Conservation (phyloP, 139 green algal genomes). For the Trebouxia sp. region DNA sequence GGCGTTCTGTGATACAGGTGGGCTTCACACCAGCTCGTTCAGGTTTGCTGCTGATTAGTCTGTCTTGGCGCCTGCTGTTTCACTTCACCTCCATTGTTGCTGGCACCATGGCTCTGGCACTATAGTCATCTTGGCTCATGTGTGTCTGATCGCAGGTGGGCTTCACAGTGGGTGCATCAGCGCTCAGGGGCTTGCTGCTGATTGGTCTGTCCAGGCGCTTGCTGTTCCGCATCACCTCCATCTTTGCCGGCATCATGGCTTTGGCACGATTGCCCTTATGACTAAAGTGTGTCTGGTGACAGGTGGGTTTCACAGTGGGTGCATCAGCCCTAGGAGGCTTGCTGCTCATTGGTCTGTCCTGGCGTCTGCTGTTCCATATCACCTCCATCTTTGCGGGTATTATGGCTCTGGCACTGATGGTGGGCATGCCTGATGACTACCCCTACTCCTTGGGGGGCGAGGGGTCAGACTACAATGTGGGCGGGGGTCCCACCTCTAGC, state of each 20-base stretch:
- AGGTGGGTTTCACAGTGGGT: constrained; percentile 8
- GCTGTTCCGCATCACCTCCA: constrained; percentile 11
- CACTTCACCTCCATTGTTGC: no score
- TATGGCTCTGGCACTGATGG: not conserved
- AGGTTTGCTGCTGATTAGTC: no score
- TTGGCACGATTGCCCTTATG: no score
- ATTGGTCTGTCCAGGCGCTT: constrained; percentile 2
- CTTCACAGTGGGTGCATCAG: constrained; percentile 18
- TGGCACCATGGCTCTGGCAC: no score
- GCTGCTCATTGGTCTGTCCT: constrained; percentile 9
- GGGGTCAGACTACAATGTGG: constrained; percentile 7
- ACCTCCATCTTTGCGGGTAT: not conserved
- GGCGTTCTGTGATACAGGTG: no score
- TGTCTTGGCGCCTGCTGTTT: no score
- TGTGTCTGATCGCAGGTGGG: no score
- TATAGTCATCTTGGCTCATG: no score
- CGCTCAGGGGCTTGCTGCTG: not conserved
- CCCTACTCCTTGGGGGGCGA: constrained; percentile 20
- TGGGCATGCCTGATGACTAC: constrained; percentile 24
- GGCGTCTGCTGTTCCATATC: constrained; percentile 9
- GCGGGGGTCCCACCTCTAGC: not conserved
- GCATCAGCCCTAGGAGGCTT: not conserved
- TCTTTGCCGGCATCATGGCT: constrained; percentile 13
- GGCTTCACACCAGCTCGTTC: no score
- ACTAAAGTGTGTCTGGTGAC: no score